Conservation (phyloP, 306 rosid genomes). For the Cyamopsis tetragonoloba region DNA sequence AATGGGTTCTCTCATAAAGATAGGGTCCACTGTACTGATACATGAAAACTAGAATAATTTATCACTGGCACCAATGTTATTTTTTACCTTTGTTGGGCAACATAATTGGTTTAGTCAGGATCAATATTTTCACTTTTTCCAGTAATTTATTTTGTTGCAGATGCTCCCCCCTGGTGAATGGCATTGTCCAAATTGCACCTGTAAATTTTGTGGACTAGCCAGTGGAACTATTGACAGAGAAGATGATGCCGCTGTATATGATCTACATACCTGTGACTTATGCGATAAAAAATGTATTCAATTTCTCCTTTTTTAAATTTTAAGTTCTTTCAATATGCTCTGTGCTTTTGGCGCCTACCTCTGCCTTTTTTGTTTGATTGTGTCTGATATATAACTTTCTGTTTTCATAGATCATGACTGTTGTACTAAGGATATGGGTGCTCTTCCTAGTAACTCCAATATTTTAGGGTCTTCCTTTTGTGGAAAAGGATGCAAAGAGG, state of each 20-base stretch:
- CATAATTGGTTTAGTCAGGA: background rate
- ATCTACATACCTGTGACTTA: constrained; percentile 42
- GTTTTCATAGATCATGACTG: constrained; percentile 52
- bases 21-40: background rate
- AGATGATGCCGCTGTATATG: constrained; percentile 33
- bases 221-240: constrained; percentile 32
- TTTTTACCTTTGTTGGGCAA: background rate
- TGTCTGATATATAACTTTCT: constrained; percentile 19
- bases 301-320: constrained; percentile 16
- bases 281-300: constrained; percentile 77
- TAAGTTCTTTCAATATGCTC: constrained; percentile 15
- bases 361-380: background rate
- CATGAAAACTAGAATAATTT: background rate
- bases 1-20: background rate
- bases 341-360: constrained; percentile 6
- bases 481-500: constrained; percentile 84
- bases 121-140: background rate
- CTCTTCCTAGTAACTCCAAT: constrained; percentile 31
- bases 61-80: background rate
- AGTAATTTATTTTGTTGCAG: constrained; percentile 44
- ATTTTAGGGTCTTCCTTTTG: constrained; percentile 42
- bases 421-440: constrained; percentile 49
- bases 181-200: constrained; percentile 89
- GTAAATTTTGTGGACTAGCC: constrained; percentile 72
- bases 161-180: constrained; percentile 89